Conservation (phyloP, 257 asterid species). For the Solanum chaucha region DNA sequence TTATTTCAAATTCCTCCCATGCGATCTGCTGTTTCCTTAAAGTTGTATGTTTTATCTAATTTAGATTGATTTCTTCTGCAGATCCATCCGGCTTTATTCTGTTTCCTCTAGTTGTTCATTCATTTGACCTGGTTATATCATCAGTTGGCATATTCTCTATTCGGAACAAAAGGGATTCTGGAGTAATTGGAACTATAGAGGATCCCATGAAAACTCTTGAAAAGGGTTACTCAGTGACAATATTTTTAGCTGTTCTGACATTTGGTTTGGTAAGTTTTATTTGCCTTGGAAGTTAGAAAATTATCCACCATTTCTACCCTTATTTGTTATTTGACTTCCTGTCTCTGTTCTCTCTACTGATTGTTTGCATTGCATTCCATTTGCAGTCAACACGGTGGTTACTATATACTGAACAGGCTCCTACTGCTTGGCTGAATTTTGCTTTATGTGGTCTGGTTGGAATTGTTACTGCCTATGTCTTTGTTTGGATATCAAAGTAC, state of each 20-base stretch:
- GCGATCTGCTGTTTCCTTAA: not conserved
- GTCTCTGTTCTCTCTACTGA: constrained; percentile 12
- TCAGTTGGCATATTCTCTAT: constrained; percentile 87
- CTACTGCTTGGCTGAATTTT: constrained; percentile 95
- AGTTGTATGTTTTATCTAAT: not conserved
- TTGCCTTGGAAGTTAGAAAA: not conserved
- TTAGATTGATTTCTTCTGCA: constrained; percentile 31
- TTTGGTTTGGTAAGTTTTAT: constrained; percentile 77
- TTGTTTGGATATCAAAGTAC: constrained; percentile 81
- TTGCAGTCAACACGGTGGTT: constrained; percentile 98
- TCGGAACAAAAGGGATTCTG: constrained; percentile 63
- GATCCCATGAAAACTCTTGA: constrained; percentile 95
- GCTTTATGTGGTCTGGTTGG: constrained; percentile 97
- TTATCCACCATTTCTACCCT: not conserved
- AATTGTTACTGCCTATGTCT: constrained; percentile 78
- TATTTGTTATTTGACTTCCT: not conserved
- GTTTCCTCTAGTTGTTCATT: constrained; percentile 98
- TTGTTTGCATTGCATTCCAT: constrained; percentile 8
- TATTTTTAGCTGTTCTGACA: constrained; percentile 76
- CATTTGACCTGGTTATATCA: constrained; percentile 92
- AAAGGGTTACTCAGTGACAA: constrained; percentile 88
- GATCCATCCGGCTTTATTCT: constrained; percentile 97
- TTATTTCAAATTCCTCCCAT: not conserved
- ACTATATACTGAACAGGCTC: constrained; percentile 96
- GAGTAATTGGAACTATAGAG: constrained; percentile 57